Conservation (phyloP, 176 grass and related monocot species). For the Avena atlantica region DNA sequence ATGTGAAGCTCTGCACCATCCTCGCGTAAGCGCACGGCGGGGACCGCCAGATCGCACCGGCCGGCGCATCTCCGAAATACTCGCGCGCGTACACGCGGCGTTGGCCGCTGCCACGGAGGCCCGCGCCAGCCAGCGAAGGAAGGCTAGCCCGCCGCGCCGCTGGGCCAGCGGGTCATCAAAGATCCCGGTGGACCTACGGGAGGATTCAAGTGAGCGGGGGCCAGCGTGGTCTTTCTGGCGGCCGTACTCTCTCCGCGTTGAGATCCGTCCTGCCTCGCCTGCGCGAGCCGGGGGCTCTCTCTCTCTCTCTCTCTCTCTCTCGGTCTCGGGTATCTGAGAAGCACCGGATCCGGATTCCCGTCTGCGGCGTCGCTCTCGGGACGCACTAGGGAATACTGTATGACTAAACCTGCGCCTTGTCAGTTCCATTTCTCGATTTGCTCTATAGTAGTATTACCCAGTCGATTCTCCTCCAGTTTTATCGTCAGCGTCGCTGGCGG, state of each 20-base stretch:
- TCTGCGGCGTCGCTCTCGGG: too few relatives aligned
- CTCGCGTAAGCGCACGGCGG: not conserved
- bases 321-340: too few relatives aligned
- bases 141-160: not conserved
- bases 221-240: not conserved
- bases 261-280: conserved; percentile 13
- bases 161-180: not conserved
- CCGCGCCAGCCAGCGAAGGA: not conserved
- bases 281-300: too few relatives aligned
- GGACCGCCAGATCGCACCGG: not conserved
- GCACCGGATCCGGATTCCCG: too few relatives aligned
- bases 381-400: too few relatives aligned
- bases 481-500: too few relatives aligned
- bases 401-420: too few relatives aligned
- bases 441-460: too few relatives aligned
- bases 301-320: too few relatives aligned
- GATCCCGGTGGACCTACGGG: not conserved
- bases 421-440: too few relatives aligned
- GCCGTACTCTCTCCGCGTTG: conserved; percentile 36
- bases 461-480: too few relatives aligned
- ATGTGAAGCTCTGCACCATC: not conserved
- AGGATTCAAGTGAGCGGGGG: conserved; percentile 29
- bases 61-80: not conserved
- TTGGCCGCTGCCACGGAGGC: not conserved
- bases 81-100: not conserved